These are phyloP conservation scores for Suillus lakei DNA, from an alignment of 768 basidiomycete species.

Conservation along the genomic window DNA sequence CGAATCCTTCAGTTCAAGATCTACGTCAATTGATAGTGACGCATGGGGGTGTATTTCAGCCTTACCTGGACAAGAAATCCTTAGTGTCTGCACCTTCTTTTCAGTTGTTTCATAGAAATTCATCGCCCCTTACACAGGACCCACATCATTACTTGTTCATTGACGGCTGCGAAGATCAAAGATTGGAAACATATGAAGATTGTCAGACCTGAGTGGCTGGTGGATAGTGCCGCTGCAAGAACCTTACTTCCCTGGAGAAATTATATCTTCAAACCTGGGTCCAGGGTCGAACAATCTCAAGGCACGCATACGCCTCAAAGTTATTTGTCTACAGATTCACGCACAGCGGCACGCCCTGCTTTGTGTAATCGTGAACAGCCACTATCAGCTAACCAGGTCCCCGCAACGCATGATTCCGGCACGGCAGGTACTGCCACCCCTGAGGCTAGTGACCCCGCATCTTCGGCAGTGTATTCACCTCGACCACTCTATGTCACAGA, in stretches of 20 bases:
- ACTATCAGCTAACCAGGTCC: background rate
- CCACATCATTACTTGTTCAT: conserved; percentile 88
- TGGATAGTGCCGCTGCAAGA: conserved; percentile 73
- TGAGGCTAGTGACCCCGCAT: background rate
- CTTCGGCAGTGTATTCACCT: conserved; percentile 15
- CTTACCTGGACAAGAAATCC: conserved; percentile 82
- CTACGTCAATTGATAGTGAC: conserved; percentile 78
- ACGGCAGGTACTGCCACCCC: background rate
- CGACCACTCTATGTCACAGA: conserved; percentile 46
- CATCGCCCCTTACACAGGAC: conserved; percentile 52
- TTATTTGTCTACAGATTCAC: conserved; percentile 6
- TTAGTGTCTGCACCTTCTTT: conserved; percentile 58
- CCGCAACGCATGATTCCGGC: background rate
- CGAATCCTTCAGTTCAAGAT: conserved; percentile 85
- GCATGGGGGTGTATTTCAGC: conserved; percentile 83
- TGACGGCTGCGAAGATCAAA: conserved; percentile 87
- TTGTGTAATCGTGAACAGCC: conserved; percentile 4
- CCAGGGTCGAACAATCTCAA: conserved; percentile 53
- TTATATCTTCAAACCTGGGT: conserved; percentile 62
- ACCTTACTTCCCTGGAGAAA: conserved; percentile 79
- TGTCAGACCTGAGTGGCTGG: conserved; percentile 86
- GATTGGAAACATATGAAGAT: conserved; percentile 94
- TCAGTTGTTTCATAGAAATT: conserved; percentile 1
- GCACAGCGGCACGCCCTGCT: background rate
- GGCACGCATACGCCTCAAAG: conserved; percentile 36